phyloP scores from a whole-genome alignment of 1,139 yeast genomes.

The Suzukiozyma palmioleophila region DNA sequence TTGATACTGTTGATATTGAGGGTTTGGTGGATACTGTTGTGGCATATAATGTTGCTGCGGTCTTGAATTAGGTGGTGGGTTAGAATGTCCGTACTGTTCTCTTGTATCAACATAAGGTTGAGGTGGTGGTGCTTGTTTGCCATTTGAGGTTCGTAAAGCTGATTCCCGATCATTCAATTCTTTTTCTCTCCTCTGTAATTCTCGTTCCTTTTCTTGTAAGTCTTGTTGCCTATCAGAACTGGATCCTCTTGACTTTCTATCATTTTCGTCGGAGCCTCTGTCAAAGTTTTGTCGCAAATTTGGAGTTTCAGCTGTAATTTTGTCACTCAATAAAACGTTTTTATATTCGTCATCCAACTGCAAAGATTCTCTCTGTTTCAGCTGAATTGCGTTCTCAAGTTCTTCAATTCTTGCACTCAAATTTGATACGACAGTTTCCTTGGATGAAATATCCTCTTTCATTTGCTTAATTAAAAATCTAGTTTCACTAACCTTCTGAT shows the following conservation, averaged over 20 bases:
- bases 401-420: slow-evolving; percentile 13
- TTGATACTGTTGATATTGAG: slow-evolving; percentile 12
- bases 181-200: slow-evolving; percentile 42
- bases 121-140: slow-evolving; percentile 9
- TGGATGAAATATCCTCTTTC: slow-evolving; percentile 16
- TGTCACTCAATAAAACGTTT: background rate
- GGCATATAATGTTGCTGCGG: slow-evolving; percentile 6
- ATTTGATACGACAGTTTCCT: slow-evolving; percentile 12
- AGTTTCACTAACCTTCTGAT: slow-evolving; percentile 19
- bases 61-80: slow-evolving; percentile 1
- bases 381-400: background rate
- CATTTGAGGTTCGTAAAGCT: slow-evolving; percentile 4
- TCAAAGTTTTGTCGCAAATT: background rate
- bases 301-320: background rate
- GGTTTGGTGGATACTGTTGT: slow-evolving; percentile 7
- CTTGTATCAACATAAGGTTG: slow-evolving; percentile 6
- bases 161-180: slow-evolving; percentile 37
- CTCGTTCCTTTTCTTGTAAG: slow-evolving; percentile 30
- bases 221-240: slow-evolving; percentile 11
- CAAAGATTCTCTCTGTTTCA: background rate
- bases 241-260: slow-evolving; percentile 3
- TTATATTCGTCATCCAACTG: background rate
- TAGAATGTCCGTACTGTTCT: background rate
- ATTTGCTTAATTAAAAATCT: slow-evolving; percentile 18
- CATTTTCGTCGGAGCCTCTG: background rate